Evolutionary conservation across 2,329 filamentous ascomycete genomes (phyloP).

Genomic region (Ilyonectria mors-panacis): DNA sequence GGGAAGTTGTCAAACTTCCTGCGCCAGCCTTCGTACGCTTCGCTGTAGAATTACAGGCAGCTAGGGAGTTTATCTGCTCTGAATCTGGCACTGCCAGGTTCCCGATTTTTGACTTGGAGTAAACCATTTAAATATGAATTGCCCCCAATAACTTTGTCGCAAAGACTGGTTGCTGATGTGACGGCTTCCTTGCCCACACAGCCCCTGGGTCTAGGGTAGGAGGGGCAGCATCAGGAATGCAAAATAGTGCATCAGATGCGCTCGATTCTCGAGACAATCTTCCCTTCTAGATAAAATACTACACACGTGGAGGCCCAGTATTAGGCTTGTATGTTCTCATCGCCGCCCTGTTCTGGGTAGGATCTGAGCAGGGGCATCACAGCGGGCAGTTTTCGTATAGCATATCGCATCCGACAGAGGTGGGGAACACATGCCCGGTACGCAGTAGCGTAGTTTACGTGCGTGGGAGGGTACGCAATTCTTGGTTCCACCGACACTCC

Average conservation of each 20-base stretch:
- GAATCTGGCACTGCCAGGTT: too few species aligned
- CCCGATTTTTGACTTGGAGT: too few species aligned
- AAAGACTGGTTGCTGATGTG: too few species aligned
- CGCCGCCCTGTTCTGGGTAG: background rate
- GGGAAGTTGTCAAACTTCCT: too few species aligned
- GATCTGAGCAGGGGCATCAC: constrained; percentile 13
- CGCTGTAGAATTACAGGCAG: too few species aligned
- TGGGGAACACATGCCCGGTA: constrained; percentile 29
- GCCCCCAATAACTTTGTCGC: too few species aligned
- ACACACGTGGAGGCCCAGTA: background rate
- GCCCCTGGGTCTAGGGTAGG: background rate
- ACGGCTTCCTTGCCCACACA: too few species aligned
- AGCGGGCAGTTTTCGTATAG: constrained; percentile 27
- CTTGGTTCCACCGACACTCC: constrained; percentile 9
- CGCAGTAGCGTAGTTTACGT: constrained; percentile 37
- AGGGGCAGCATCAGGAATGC: background rate
- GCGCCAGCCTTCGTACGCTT: too few species aligned
- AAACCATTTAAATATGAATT: too few species aligned
- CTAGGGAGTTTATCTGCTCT: too few species aligned
- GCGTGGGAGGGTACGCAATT: constrained; percentile 11
- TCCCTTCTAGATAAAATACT: background rate
- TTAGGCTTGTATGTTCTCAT: background rate
- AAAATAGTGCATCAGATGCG: background rate
- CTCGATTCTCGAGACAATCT: background rate
- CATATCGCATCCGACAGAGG: constrained; percentile 19